Percentiles rank a stretch among this genome's conserved stretches.
Evolutionary conservation across 495 filamentous ascomycete species (phyloP).

Genomic region (Beverwykella pulmonaria): DNA sequence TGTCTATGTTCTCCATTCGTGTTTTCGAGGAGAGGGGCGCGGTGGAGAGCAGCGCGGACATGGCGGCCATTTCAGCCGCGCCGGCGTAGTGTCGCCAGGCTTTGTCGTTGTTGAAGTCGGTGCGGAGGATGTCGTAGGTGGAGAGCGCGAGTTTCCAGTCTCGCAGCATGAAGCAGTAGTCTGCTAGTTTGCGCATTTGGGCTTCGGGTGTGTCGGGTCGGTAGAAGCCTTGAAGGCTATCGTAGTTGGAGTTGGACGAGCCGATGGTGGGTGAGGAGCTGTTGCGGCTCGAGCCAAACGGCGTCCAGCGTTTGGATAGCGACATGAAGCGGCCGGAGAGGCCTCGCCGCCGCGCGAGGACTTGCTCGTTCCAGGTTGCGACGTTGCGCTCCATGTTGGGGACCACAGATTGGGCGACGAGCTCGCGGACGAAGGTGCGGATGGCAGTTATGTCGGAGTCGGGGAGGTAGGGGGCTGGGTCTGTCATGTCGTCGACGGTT

Average conservation of each 20-base stretch:
- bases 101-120: conserved; percentile 91
- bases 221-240: conserved; percentile 75
- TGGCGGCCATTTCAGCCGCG: conserved; percentile 87
- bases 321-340: conserved; percentile 87
- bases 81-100: conserved; percentile 95
- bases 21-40: conserved; percentile 69
- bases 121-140: conserved; percentile 83
- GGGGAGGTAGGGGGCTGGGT: conserved; percentile 76
- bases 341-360: conserved; percentile 85
- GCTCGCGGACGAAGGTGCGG: conserved; percentile 83
- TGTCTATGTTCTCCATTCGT: conserved; percentile 76
- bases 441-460: conserved; percentile 90
- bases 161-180: conserved; percentile 93
- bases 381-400: conserved; percentile 93
- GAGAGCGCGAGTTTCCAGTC: conserved; percentile 92
- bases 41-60: conserved; percentile 76
- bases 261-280: conserved; percentile 53
- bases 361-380: conserved; percentile 94
- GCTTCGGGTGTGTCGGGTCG: conserved; percentile 82
- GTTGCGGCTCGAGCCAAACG: conserved; percentile 64
- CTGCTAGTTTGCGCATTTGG: conserved; percentile 87
- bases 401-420: conserved; percentile 88
- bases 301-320: conserved; percentile 82
- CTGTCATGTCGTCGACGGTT: conserved; percentile 62
- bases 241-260: conserved; percentile 66